Conservation (phyloP, 495 filamentous ascomycete species). For the Penicillium manginii region DNA sequence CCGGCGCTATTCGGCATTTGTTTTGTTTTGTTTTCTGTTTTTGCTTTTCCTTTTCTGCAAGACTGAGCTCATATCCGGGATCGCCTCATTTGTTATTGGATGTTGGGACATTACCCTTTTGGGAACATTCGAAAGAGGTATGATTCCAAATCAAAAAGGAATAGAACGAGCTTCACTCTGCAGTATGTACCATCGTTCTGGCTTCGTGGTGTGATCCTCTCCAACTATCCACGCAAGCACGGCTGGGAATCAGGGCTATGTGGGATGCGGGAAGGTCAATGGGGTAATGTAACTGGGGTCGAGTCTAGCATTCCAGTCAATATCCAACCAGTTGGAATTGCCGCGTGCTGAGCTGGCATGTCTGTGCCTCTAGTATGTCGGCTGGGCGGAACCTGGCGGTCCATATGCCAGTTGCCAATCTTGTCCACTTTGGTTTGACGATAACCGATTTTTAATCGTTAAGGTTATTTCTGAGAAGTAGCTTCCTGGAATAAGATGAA, state of each 20-base stretch:
- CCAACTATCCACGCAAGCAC: neutral
- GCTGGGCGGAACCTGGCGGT: neutral
- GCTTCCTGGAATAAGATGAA: neutral
- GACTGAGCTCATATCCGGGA: neutral
- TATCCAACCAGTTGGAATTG: slow-evolving; percentile 13
- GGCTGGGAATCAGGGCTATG: neutral
- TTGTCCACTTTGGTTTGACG: neutral
- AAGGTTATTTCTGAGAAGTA: slow-evolving; percentile 3
- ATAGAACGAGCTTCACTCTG: neutral
- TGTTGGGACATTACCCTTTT: neutral
- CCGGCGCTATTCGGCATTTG: neutral
- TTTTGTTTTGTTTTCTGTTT: slow-evolving; percentile 9
- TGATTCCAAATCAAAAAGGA: neutral
- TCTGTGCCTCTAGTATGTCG: slow-evolving; percentile 15
- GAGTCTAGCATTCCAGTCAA: slow-evolving; percentile 21
- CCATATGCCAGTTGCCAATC: slow-evolving; percentile 2
- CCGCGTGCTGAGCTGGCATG: slow-evolving; percentile 21
- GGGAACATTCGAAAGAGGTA: neutral
- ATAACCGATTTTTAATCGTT: neutral
- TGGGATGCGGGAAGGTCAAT: slow-evolving; percentile 1
- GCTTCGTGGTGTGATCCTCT: neutral
- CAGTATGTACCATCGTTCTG: neutral
- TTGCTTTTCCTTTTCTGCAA: neutral
- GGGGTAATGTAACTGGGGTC: neutral
- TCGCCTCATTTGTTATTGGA: neutral